Percentiles rank a stretch among this genome's conserved stretches.
These are phyloP conservation scores for Citrullus colocynthis DNA, from an alignment of 306 rosid genomes.

Conservation along the genomic window DNA sequence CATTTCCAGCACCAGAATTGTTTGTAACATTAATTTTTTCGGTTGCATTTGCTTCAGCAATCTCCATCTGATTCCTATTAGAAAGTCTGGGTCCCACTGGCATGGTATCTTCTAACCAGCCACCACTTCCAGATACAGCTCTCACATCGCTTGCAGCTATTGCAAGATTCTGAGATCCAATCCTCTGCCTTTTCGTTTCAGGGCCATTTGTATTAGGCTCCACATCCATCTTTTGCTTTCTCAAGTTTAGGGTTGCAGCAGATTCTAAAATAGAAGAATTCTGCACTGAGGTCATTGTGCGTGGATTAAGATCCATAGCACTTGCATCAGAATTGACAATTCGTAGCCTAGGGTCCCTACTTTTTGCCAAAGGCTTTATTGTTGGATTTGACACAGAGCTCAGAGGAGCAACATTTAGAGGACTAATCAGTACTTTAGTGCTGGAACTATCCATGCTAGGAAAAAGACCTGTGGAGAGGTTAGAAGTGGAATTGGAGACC, in stretches of 20 bases:
- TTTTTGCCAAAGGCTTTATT: conserved; percentile 44
- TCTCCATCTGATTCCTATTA: conserved; percentile 37
- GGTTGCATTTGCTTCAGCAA: conserved; percentile 28
- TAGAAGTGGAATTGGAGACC: conserved; percentile 5
- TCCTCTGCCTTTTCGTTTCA: conserved; percentile 49
- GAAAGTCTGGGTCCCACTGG: conserved; percentile 29
- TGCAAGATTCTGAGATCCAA: conserved; percentile 26
- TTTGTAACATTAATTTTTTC: conserved; percentile 14
- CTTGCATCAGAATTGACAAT: conserved; percentile 44
- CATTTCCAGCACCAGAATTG: conserved; percentile 33
- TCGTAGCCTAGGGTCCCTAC: conserved; percentile 93
- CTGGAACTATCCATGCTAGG: conserved; percentile 21
- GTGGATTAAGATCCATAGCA: conserved; percentile 39
- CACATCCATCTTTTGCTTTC: conserved; percentile 57
- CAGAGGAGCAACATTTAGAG: conserved; percentile 26
- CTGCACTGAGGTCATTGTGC: conserved; percentile 18
- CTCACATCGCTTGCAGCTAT: conserved; percentile 23
- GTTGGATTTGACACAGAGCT: conserved; percentile 25
- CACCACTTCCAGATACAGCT: conserved; percentile 37
- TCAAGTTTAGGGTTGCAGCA: conserved; percentile 31
- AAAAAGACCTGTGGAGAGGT: conserved; percentile 12
- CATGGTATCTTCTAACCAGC: conserved; percentile 57
- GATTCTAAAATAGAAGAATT: conserved; percentile 42
- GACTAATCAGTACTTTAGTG: conserved; percentile 24
- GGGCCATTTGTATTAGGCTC: conserved; percentile 44